Conservation (phyloP, 148 eudicot species). For the Fallopia convolvulus region DNA sequence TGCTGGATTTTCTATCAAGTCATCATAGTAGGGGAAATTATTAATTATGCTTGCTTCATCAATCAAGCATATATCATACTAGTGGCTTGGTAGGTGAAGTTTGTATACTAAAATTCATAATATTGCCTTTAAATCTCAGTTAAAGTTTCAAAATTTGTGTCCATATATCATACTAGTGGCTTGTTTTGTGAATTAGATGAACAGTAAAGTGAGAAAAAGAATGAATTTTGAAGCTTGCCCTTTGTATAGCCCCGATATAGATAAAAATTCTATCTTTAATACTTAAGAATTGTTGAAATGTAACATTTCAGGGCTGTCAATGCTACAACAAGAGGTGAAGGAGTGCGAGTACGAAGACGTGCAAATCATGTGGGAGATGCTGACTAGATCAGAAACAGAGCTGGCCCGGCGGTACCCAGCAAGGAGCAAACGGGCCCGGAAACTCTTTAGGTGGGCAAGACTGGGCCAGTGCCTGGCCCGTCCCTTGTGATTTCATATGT, state of each 20-base stretch:
- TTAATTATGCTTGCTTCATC: background rate
- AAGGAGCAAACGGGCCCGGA: conserved; percentile 18
- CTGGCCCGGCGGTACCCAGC: conserved; percentile 10
- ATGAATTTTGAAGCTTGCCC: too few relatives aligned
- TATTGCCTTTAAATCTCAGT: too few relatives aligned
- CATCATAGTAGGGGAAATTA: background rate
- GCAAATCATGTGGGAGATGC: conserved; percentile 47
- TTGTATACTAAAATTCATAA: background rate
- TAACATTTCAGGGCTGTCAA: conserved; percentile 24
- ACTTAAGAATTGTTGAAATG: background rate
- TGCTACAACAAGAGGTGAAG: conserved; percentile 39
- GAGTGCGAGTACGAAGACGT: conserved; percentile 48
- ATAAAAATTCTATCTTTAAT: too few relatives aligned
- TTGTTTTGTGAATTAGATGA: too few relatives aligned
- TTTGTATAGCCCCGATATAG: too few relatives aligned
- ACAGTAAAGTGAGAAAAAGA: too few relatives aligned
- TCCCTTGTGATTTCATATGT: background rate
- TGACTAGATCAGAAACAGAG: conserved; percentile 22
- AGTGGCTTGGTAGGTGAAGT: background rate
- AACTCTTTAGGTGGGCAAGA: conserved; percentile 31
- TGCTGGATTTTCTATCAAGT: background rate
- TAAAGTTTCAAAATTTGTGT: too few relatives aligned
- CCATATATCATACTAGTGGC: too few relatives aligned
- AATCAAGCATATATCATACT: background rate
- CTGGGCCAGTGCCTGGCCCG: conserved; percentile 17